Evolutionary conservation across 768 basidiomycete species (phyloP).

Genomic region (Mycena latifolia): DNA sequence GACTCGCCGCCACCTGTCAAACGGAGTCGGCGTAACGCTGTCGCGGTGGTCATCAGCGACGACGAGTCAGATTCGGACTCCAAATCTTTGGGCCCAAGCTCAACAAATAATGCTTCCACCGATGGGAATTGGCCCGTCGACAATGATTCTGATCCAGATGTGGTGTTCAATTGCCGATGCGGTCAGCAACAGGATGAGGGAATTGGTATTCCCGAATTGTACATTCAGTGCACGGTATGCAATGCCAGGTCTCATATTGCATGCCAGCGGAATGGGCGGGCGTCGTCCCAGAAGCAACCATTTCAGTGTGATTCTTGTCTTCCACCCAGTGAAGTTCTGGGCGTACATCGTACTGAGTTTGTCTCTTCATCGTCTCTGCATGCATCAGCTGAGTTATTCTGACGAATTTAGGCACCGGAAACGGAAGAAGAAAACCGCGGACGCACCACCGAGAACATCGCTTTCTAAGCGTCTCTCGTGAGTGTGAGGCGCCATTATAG

Average conservation of each 20-base stretch:
- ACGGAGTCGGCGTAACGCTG: neutral
- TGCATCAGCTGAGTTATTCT: no score
- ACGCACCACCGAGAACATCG: neutral
- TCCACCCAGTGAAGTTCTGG: neutral
- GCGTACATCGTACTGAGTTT: neutral
- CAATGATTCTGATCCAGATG: neutral
- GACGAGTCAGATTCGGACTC: neutral
- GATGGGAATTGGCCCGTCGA: no score
- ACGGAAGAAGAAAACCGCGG: neutral
- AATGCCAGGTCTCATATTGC: neutral
- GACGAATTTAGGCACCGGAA: neutral
- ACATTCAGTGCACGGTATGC: neutral
- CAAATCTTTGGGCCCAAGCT: no score
- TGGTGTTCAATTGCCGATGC: neutral
- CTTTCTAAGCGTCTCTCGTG: neutral
- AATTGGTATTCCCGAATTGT: neutral
- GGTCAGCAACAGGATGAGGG: neutral
- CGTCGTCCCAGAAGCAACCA: neutral
- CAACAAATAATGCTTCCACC: no score
- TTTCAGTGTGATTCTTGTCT: slow-evolving; percentile 4
- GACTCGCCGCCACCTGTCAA: neutral
- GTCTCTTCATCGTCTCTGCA: neutral
- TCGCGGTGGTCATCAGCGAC: neutral
- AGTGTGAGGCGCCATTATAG: neutral
- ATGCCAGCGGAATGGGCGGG: slow-evolving; percentile 1